phyloP scores from a whole-genome alignment of 2,329 filamentous ascomycete species.

The Fusarium sulawesiense region DNA sequence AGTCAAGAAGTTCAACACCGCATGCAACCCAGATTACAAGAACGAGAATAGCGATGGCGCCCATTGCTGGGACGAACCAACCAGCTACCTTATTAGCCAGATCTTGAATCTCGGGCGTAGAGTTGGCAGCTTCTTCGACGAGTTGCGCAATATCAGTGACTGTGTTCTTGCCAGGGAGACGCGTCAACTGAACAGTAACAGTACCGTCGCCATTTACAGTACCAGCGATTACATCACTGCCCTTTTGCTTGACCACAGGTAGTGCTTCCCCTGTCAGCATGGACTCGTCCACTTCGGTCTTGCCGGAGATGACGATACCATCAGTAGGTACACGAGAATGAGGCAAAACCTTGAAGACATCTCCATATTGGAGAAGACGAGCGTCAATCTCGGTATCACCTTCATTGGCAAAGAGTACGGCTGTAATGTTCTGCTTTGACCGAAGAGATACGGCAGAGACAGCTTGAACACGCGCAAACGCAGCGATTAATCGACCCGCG shows the following conservation, averaged over 20 bases:
- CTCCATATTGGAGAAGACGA: constrained; percentile 67
- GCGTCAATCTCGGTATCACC: constrained; percentile 61
- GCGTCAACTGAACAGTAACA: constrained; percentile 61
- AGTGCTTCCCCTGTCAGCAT: constrained; percentile 57
- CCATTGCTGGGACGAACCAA: constrained; percentile 69
- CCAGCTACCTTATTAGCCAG: constrained; percentile 68
- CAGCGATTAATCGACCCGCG: constrained; percentile 52
- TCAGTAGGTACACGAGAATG: constrained; percentile 68
- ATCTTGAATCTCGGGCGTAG: constrained; percentile 68
- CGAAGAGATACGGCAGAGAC: constrained; percentile 53
- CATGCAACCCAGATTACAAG: constrained; percentile 38
- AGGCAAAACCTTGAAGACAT: constrained; percentile 63
- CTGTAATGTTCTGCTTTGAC: constrained; percentile 61
- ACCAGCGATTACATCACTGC: constrained; percentile 2
- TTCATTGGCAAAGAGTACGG: constrained; percentile 55
- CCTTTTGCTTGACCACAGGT: constrained; percentile 6
- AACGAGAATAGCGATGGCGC: constrained; percentile 59
- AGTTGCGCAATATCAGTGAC: constrained; percentile 68
- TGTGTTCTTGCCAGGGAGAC: constrained; percentile 66
- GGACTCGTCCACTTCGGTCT: constrained; percentile 70
- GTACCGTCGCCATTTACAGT: constrained; percentile 55
- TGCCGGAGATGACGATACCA: constrained; percentile 64
- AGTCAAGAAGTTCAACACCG: constrained; percentile 52
- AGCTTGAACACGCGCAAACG: constrained; percentile 52
- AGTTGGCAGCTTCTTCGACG: constrained; percentile 69